A percentile compares a stretch with the other conserved stretches of the same genome.
phyloP scores from a whole-genome alignment of 2,329 filamentous ascomycete species.

The Drechslera avenae region DNA sequence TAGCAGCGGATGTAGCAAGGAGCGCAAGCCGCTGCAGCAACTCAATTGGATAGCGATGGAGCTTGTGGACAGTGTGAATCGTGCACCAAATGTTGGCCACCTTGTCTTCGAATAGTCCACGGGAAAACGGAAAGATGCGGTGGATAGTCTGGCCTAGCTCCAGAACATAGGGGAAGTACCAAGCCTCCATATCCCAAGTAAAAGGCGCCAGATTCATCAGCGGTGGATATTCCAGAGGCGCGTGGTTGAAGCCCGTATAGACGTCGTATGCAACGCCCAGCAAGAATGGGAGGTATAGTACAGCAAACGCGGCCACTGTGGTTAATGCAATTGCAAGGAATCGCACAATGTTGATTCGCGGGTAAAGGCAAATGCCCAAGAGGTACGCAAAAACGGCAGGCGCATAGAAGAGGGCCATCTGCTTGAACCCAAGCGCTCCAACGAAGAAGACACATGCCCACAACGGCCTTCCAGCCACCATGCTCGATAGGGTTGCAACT shows the following conservation, averaged over 20 bases:
- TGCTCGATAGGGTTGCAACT: conserved; percentile 83
- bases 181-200: conserved; percentile 64
- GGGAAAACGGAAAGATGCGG: conserved; percentile 92
- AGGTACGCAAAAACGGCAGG: conserved; percentile 92
- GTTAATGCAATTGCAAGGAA: conserved; percentile 76
- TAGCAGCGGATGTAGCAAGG: conserved; percentile 73
- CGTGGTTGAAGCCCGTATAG: conserved; percentile 65
- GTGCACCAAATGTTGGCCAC: conserved; percentile 99
- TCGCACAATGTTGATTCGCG: conserved; percentile 68
- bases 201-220: conserved; percentile 12
- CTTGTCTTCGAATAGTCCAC: conserved; percentile 98
- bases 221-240: conserved; percentile 2
- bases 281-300: conserved; percentile 77
- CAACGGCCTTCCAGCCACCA: conserved; percentile 80
- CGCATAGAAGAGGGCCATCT: conserved; percentile 98
- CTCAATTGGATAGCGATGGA: conserved; percentile 72
- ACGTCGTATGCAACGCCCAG: conserved; percentile 72
- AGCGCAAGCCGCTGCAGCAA: conserved; percentile 79
- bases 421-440: conserved; percentile 92
- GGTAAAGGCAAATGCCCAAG: conserved; percentile 82
- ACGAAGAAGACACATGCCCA: conserved; percentile 97
- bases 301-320: conserved; percentile 73
- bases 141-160: conserved; percentile 84
- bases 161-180: conserved; percentile 75
- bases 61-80: conserved; percentile 85